Conservation (phyloP, 108 stramenopile genomes). For the Nitzschia inconspicua region DNA sequence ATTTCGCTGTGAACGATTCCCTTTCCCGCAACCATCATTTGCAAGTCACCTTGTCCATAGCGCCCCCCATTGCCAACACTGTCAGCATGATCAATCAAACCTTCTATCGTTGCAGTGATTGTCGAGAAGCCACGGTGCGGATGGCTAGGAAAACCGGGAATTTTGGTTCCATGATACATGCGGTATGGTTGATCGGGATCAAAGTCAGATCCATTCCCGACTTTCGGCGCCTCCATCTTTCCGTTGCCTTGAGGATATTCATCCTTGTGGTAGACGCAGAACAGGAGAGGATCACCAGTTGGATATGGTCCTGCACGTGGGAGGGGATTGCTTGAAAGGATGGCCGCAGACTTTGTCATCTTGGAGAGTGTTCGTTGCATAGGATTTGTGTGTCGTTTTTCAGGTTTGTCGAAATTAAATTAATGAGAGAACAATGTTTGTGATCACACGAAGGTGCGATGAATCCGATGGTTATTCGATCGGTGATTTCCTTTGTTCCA, state of each 20-base stretch:
- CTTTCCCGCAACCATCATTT: conserved; percentile 90
- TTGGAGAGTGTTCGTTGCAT: no score
- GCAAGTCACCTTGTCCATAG: conserved; percentile 75
- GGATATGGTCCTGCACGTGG: conserved; percentile 58
- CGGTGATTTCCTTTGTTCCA: no score
- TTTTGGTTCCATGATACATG: conserved; percentile 67
- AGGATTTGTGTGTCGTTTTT: no score
- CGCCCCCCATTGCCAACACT: conserved; percentile 62
- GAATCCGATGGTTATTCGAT: no score
- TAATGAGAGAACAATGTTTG: no score
- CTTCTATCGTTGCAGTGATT: conserved; percentile 74
- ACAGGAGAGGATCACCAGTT: conserved; percentile 77
- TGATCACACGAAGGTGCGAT: no score
- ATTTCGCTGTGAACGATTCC: conserved; percentile 84
- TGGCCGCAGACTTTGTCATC: conserved; percentile 22
- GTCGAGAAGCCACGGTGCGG: conserved; percentile 91
- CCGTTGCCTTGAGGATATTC: conserved; percentile 57
- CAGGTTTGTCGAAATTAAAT: no score
- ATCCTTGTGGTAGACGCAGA: conserved; percentile 85
- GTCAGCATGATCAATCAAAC: conserved; percentile 78
- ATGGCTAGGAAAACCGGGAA: conserved; percentile 64
- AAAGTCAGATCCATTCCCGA: conserved; percentile 60
- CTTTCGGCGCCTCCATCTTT: conserved; percentile 40
- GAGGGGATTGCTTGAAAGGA: conserved; percentile 30
- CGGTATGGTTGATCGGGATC: conserved; percentile 42